Evolutionary conservation across 2,329 filamentous ascomycete genomes (phyloP).

Genomic region (Coniella vitis): DNA sequence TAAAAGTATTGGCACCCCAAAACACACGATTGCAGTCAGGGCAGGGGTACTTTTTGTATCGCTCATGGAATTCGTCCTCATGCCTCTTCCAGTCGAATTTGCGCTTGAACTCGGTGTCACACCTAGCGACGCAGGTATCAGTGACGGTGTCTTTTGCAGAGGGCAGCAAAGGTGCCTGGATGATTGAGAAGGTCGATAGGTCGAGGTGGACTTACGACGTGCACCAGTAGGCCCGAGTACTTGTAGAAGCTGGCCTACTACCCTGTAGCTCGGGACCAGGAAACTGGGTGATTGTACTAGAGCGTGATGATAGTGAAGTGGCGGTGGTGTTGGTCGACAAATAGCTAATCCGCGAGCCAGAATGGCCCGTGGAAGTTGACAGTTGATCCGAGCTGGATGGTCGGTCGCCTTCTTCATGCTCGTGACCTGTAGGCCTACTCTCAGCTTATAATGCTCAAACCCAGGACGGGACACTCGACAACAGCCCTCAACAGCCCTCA

Average conservation of each 20-base stretch:
- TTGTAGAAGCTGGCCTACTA: slow-evolving; percentile 25
- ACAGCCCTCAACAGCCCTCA: not conserved
- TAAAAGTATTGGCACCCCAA: slow-evolving; percentile 62
- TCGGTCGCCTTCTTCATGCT: slow-evolving; percentile 11
- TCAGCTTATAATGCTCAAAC: not conserved
- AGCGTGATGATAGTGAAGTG: slow-evolving; percentile 26
- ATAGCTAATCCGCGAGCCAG: slow-evolving; percentile 40
- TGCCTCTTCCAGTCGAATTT: slow-evolving; percentile 66
- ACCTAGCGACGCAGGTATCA: slow-evolving; percentile 23
- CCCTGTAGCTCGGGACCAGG: slow-evolving; percentile 30
- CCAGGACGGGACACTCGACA: not conserved
- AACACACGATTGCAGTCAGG: slow-evolving; percentile 63
- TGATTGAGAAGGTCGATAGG: too few relatives aligned
- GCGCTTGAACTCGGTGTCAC: slow-evolving; percentile 58
- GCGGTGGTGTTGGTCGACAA: slow-evolving; percentile 32
- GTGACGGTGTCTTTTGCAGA: too few relatives aligned
- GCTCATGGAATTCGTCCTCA: slow-evolving; percentile 63
- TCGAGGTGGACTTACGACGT: slow-evolving; percentile 41
- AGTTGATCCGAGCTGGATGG: slow-evolving; percentile 13
- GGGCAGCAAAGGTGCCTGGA: too few relatives aligned
- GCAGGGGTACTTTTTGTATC: slow-evolving; percentile 60
- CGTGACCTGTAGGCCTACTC: not conserved
- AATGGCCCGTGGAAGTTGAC: slow-evolving; percentile 26
- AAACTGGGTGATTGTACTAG: slow-evolving; percentile 27
- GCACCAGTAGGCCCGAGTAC: slow-evolving; percentile 47